Evolutionary conservation across 345 rosid species (phyloP), one percentile per base, ranked within the genome.

Genomic region (Populus davidiana): DNA sequence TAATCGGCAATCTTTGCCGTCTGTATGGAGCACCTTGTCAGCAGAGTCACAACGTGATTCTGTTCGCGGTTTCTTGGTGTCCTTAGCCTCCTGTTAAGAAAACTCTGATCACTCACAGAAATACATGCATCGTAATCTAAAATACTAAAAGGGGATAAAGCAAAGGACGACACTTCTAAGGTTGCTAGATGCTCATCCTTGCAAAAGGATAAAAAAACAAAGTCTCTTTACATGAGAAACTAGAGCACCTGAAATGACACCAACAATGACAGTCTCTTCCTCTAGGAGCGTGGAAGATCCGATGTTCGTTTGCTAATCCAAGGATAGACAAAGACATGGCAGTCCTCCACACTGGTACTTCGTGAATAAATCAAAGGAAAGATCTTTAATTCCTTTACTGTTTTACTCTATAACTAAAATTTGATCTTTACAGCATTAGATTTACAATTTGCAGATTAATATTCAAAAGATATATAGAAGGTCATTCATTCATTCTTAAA

Each of bases 31-130:
- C 59, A 29, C 12, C 35, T 74, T 77, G 41, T 80, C 81, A 36
- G 56, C 85, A 65, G 62, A 31, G 3, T 81, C 82, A 66, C 75
- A 64, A 71, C 70, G 68, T 13, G 68, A 71, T 69, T 84, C 85
- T 17, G 71, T 82, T 75, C 78, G 78, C 31, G 43, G 71, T 72
- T 82, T 88, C 82, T 85, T 83, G 43, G 79, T n/a, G 56, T 71
- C 80, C 27, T 80, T 62, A 0, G 59, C 18, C 35, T 21, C 80
- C 80, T 77, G 62, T 14, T 23, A 25, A 33, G 5, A 36, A 65
- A 50, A 49, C 27, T 31, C 13, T 1, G 13, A 69, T 43, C 56
- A 23, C 36, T 39, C 14, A 41, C 7, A 8, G 27, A 43, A 10
- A 68, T 31, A 31, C 10, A 27, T 21, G 31, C 54, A 41, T 62